Evolutionary conservation across 352 stramenopile genomes (phyloP).

Genomic region (Phytophthora pistaciae): DNA sequence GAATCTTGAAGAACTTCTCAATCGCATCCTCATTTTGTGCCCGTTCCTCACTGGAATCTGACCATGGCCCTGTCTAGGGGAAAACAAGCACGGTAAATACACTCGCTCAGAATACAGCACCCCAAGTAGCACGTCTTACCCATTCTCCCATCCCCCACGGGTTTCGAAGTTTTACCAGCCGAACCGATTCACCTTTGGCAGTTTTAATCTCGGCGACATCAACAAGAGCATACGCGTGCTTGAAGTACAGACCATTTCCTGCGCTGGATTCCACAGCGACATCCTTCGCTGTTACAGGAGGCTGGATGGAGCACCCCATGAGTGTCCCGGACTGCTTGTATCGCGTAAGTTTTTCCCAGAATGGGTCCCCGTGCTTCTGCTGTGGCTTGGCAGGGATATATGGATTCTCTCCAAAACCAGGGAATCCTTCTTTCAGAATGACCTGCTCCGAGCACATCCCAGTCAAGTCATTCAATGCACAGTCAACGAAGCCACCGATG

Average conservation of each 20-base stretch:
- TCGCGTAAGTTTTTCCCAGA: constrained; percentile 82
- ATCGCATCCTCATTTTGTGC: constrained; percentile 85
- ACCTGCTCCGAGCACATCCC: constrained; percentile 91
- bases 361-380: constrained; percentile 65
- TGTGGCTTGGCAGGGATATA: constrained; percentile 51
- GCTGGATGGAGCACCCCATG: constrained; percentile 94
- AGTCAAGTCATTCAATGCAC: constrained; percentile 91
- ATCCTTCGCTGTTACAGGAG: constrained; percentile 65
- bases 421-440: constrained; percentile 85
- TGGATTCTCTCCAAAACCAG: constrained; percentile 78
- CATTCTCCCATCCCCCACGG: constrained; percentile 94
- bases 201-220: constrained; percentile 81
- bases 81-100: neutral
- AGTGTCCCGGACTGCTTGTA: constrained; percentile 89
- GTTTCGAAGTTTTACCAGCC: constrained; percentile 88
- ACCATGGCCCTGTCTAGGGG: constrained; percentile 82
- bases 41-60: constrained; percentile 80
- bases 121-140: constrained; percentile 49
- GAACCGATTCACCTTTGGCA: constrained; percentile 52
- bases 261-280: constrained; percentile 76
- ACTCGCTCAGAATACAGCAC: neutral
- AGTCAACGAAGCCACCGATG: constrained; percentile 92
- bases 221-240: constrained; percentile 90
- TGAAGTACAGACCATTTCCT: constrained; percentile 88
- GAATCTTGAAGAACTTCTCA: constrained; percentile 75